phyloP scores from a whole-genome alignment of 305 asterid species.

The Salvia sclarea region DNA sequence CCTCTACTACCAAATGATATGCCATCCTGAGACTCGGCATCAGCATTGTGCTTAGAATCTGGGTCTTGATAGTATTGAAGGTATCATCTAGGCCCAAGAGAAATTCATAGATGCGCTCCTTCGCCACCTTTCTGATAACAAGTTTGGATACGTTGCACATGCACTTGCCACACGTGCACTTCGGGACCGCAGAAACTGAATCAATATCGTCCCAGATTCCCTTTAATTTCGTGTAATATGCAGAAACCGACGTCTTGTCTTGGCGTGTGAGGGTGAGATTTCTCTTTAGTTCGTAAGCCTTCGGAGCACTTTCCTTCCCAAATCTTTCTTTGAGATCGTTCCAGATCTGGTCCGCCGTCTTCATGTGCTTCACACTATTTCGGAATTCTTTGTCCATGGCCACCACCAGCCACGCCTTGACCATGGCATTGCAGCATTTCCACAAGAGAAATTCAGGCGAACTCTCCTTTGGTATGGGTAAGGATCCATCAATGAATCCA shows the following conservation, averaged over 20 bases:
- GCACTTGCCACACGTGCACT: neutral
- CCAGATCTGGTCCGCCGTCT: neutral
- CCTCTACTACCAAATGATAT: neutral
- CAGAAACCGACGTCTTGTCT: neutral
- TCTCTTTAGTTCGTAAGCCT: neutral
- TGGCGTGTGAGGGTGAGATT: neutral
- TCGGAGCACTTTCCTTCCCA: neutral
- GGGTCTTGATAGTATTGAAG: too few species aligned
- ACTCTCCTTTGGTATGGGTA: neutral
- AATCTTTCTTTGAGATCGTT: neutral
- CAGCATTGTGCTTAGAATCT: neutral
- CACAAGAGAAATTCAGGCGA: neutral
- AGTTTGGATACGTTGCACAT: neutral
- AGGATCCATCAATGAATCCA: slow-evolving; percentile 5
- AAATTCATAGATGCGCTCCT: neutral
- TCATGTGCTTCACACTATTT: neutral
- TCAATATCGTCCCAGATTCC: too few species aligned
- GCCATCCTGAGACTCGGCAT: neutral
- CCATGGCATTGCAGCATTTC: neutral
- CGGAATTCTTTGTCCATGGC: neutral
- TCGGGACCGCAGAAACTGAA: neutral
- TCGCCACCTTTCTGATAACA: neutral
- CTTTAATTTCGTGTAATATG: neutral
- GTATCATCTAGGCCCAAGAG: neutral
- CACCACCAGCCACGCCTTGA: neutral